Percentiles rank a stretch among this genome's conserved stretches.
These are phyloP conservation scores for Hansfordia pulvinata DNA, from an alignment of 2,329 filamentous ascomycete genomes.

Conservation along the genomic window DNA sequence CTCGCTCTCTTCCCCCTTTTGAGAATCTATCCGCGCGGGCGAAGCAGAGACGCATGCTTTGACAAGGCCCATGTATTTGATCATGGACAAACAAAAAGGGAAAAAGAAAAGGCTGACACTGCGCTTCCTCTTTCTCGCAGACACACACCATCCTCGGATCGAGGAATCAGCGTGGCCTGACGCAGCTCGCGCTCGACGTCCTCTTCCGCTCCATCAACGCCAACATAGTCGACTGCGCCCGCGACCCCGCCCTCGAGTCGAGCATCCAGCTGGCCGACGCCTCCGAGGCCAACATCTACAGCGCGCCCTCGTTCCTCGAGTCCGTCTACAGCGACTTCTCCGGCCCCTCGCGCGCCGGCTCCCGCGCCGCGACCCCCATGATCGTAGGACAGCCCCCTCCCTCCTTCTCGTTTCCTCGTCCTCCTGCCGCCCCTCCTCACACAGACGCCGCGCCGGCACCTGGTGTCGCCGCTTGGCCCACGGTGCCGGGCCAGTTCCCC, in stretches of 20 bases:
- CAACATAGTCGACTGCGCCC: conserved; percentile 51
- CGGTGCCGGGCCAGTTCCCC: conserved; percentile 11
- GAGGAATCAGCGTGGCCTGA: conserved; percentile 72
- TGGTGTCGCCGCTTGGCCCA: conserved; percentile 9
- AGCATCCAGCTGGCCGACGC: conserved; percentile 66
- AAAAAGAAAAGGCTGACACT: conserved; percentile 4
- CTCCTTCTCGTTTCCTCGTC: conserved; percentile 26
- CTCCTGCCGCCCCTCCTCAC: conserved; percentile 22
- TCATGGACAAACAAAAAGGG: too few species aligned
- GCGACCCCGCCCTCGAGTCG: conserved; percentile 49
- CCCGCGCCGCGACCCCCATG: conserved; percentile 57
- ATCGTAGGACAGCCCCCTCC: conserved; percentile 37
- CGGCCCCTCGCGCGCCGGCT: conserved; percentile 42
- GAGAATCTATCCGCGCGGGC: too few species aligned
- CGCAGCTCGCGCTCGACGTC: conserved; percentile 81
- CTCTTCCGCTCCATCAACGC: conserved; percentile 70
- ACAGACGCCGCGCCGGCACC: too few species aligned
- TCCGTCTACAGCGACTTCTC: conserved; percentile 55
- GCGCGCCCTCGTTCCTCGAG: conserved; percentile 67
- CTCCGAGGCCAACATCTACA: conserved; percentile 66
- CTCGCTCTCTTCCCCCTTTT: too few species aligned
- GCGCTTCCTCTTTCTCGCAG: conserved; percentile 30
- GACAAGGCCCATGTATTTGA: too few species aligned
- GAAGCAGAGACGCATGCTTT: too few species aligned
- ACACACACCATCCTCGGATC: conserved; percentile 93